Conservation (phyloP, 208 protist species). For the Leishmania braziliensis region DNA sequence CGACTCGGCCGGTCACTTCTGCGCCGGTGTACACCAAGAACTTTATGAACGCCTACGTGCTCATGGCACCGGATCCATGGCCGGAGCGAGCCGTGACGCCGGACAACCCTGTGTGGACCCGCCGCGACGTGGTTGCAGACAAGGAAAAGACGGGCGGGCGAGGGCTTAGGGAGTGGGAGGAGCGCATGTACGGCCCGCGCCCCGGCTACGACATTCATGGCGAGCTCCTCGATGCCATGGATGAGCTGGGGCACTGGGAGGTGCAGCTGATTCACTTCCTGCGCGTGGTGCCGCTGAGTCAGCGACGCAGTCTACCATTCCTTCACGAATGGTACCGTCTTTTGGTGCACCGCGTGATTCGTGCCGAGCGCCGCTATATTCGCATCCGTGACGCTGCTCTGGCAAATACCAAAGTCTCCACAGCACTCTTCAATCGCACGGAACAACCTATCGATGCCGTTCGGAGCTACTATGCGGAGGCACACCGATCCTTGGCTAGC, state of each 20-base stretch:
- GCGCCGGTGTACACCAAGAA: conserved; percentile 29
- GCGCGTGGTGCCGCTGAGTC: conserved; percentile 54
- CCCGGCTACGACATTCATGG: conserved; percentile 54
- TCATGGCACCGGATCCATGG: conserved; percentile 71
- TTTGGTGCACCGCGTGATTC: conserved; percentile 68
- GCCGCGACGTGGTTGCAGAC: conserved; percentile 46
- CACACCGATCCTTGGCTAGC: conserved; percentile 72
- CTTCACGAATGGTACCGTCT: conserved; percentile 79
- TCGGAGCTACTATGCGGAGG: conserved; percentile 70
- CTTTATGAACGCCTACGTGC: conserved; percentile 33
- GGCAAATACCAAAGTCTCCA: conserved; percentile 27
- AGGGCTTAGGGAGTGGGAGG: conserved; percentile 46
- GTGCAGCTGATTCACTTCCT: conserved; percentile 64
- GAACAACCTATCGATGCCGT: conserved; percentile 61
- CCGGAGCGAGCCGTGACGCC: conserved; percentile 73
- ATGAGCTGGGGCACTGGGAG: conserved; percentile 85
- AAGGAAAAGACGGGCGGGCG: conserved; percentile 42
- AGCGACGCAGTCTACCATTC: conserved; percentile 75
- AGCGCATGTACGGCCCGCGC: conserved; percentile 59
- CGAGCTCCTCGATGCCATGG: conserved; percentile 80
- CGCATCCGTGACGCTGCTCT: conserved; percentile 54
- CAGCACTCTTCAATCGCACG: conserved; percentile 56
- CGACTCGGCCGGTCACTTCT: background rate
- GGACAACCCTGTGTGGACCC: conserved; percentile 80
- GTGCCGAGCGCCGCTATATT: conserved; percentile 78